Conservation (phyloP, 2,329 filamentous ascomycete genomes). For the Hymenoscyphus fructigenus region DNA sequence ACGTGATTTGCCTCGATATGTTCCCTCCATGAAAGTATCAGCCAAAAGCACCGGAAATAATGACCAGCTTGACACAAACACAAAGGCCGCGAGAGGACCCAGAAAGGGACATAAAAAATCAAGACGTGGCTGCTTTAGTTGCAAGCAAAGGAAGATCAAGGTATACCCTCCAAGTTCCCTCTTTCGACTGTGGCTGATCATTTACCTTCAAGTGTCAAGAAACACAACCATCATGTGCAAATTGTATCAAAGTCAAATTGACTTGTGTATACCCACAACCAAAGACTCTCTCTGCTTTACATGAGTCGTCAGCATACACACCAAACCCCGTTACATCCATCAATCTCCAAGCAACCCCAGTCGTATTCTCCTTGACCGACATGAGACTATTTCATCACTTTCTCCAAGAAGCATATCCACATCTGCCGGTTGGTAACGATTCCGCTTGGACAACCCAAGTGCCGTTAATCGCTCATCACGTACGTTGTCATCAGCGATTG, state of each 20-base stretch:
- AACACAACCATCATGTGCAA: conserved; percentile 60
- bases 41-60: neutral
- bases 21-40: neutral
- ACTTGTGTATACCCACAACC: conserved; percentile 63
- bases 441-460: conserved; percentile 66
- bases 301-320: conserved; percentile 13
- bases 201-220: conserved; percentile 56
- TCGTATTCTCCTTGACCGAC: conserved; percentile 59
- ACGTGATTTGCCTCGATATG: neutral
- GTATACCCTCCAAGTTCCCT: conserved; percentile 34
- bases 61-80: neutral
- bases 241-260: conserved; percentile 62
- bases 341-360: conserved; percentile 46
- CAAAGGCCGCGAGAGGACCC: neutral
- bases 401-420: conserved; percentile 59
- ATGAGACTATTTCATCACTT: conserved; percentile 72
- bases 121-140: conserved; percentile 64
- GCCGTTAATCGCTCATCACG: conserved; percentile 65
- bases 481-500: conserved; percentile 38
- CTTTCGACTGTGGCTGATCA: neutral
- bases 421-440: conserved; percentile 64
- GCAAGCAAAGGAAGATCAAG: conserved; percentile 66
- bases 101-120: conserved; percentile 66
- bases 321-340: conserved; percentile 14
- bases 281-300: conserved; percentile 50